Conservation (phyloP, 345 rosid genomes). For the Aethionema arabicum region DNA sequence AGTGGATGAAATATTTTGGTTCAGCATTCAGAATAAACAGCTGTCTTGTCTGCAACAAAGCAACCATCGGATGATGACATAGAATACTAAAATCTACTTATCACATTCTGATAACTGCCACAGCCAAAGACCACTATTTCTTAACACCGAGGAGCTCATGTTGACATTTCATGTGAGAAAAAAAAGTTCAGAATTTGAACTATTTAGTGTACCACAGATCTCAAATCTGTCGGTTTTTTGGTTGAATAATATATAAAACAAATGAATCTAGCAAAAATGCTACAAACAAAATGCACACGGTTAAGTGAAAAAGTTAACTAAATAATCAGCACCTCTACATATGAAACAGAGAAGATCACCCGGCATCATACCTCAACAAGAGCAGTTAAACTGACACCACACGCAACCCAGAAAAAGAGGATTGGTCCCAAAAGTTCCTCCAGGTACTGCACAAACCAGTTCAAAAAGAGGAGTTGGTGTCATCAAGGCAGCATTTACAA, state of each 20-base stretch:
- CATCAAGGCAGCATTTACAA: constrained; percentile 16
- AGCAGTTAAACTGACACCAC: constrained; percentile 83
- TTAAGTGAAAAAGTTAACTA: constrained; percentile 13
- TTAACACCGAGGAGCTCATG: constrained; percentile 12
- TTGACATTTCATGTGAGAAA: constrained; percentile 12
- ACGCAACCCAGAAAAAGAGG: constrained; percentile 81
- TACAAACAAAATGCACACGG: neutral
- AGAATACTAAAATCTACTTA: constrained; percentile 15
- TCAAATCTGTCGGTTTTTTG: constrained; percentile 1
- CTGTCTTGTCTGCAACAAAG: constrained; percentile 58
- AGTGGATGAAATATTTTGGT: constrained; percentile 72
- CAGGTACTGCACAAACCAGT: constrained; percentile 59
- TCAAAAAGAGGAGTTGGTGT: constrained; percentile 20
- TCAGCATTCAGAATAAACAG: constrained; percentile 64
- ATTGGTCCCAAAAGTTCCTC: constrained; percentile 81
- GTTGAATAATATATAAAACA: neutral
- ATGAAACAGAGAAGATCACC: constrained; percentile 8
- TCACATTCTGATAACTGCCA: constrained; percentile 15
- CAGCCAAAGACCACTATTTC: constrained; percentile 10
- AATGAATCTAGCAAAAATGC: constrained; percentile 5
- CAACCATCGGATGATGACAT: constrained; percentile 19
- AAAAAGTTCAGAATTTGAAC: neutral
- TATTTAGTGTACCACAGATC: neutral
- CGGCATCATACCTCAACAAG: constrained; percentile 75
- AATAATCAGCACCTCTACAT: constrained; percentile 13